Conservation (phyloP, 163 green algal species). For the Scenedesmus sp. region DNA sequence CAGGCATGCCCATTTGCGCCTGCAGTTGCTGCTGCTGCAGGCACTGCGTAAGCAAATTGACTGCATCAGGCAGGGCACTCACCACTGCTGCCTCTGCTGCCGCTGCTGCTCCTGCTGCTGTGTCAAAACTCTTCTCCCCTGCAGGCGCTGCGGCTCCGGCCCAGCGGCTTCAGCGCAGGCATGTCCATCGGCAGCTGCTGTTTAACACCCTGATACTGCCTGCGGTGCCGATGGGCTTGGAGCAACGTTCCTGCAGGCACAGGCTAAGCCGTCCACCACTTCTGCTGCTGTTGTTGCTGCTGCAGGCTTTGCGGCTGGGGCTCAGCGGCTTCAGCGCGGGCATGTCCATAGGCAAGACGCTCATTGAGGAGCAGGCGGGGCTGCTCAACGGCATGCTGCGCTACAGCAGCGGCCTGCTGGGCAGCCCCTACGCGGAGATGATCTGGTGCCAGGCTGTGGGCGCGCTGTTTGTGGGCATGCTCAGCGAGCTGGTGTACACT, state of each 20-base stretch:
- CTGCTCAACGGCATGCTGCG: conserved; percentile 36
- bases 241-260: too few species aligned
- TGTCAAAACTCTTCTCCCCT: background rate
- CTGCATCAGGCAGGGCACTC: background rate
- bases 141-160: background rate
- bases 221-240: too few species aligned
- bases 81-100: background rate
- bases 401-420: conserved; percentile 37
- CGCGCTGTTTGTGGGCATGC: conserved; percentile 53
- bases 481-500: conserved; percentile 49
- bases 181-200: too few species aligned
- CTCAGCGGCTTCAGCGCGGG: conserved; percentile 39
- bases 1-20: background rate
- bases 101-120: background rate
- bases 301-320: background rate
- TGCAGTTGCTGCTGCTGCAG: background rate
- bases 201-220: too few species aligned
- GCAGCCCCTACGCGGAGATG: conserved; percentile 44
- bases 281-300: background rate
- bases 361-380: conserved; percentile 52
- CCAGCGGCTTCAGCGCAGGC: too few species aligned
- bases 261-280: too few species aligned
- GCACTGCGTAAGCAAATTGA: too few species aligned
- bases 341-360: conserved; percentile 31
- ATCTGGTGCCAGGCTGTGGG: conserved; percentile 52